Base-by-base conservation (phyloP, 2,329 filamentous ascomycete species). In the Microdochium nivale region DNA sequence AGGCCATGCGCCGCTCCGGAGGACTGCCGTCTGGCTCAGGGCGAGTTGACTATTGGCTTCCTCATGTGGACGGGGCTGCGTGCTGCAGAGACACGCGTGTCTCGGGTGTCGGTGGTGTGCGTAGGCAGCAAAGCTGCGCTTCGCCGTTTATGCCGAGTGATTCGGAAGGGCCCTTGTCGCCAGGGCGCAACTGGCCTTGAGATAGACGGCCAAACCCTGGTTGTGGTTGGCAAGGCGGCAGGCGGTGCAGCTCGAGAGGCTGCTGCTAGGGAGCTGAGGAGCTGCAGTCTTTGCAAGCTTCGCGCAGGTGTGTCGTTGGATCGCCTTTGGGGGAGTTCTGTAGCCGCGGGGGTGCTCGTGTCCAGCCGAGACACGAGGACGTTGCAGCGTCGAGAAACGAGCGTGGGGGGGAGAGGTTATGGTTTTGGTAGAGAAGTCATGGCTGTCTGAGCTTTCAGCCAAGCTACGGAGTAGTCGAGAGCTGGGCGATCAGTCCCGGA, bases 21-120 rank as follows among this genome's bases (percentile, higher is more conserved):
- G 40, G 19, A 21, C 13, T 33, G 23, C 30, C 44, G 19, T 30
- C 13, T 50, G n/a, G 5, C n/a, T 47, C 52, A 49, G 52, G 44
- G 50, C 25, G 14, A 37, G 44, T 50, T 50, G 52, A 44, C 37
- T 46, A 51, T 52, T 51, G 53, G 40, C 48, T 50, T 48, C 43
- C 50, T 44, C 40, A 44, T 44, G 40, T 44, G 40, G 14, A 44
- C 40, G 7, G 19, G 13, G 13, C n/a, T 21, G 40, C 40, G 16
- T 11, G 19, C 40, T 21, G 19, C 16, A 44, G 40, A 19, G 40
- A 30, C 27, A 30, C 27, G 40, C 8, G 19, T 44, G 14, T 19
- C 40, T 44, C 8, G 40, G n/a, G 16, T 21, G 16, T 24, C 19
- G n/a, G 40, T 11, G 40, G 40, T 24, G 9, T 23, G 40, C 21